A percentile compares a stretch with the other conserved stretches of the same genome.
phyloP scores from a whole-genome alignment of 768 basidiomycete species.

The Rubroboletus pulcherrimus region DNA sequence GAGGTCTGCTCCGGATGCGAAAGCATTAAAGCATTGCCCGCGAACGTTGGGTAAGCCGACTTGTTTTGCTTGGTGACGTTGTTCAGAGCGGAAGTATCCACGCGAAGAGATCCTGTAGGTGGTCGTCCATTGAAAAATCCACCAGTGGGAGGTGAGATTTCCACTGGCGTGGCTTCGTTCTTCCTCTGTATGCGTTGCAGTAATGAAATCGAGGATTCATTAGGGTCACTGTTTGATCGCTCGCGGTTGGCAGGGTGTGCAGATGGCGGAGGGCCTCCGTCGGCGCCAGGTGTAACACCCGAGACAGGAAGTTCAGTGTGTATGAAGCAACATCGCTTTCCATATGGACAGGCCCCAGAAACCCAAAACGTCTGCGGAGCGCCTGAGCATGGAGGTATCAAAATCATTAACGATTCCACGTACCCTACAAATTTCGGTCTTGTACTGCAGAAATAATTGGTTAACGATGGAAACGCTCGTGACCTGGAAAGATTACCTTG shows the following conservation, averaged over 20 bases:
- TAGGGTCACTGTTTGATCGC: conserved; percentile 78
- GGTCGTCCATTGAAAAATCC: conserved; percentile 59
- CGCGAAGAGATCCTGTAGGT: conserved; percentile 65
- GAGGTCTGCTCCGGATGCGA: conserved; percentile 52
- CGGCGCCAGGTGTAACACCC: conserved; percentile 54
- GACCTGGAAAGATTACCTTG: conserved; percentile 51
- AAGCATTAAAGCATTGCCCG: conserved; percentile 49
- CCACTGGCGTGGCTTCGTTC: conserved; percentile 57
- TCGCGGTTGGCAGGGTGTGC: conserved; percentile 54
- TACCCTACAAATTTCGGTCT: conserved; percentile 91
- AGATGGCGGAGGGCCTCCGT: conserved; percentile 50
- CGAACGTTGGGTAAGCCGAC: conserved; percentile 70
- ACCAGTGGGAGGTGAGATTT: conserved; percentile 40
- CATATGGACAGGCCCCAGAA: conserved; percentile 89
- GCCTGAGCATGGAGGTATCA: conserved; percentile 7
- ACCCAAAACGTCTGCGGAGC: conserved; percentile 81
- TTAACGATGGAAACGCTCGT: conserved; percentile 11
- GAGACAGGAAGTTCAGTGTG: conserved; percentile 78
- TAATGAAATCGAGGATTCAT: conserved; percentile 66
- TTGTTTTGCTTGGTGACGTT: conserved; percentile 71
- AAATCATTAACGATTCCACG: conserved; percentile 20
- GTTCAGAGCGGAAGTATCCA: conserved; percentile 68
- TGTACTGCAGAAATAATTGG: conserved; percentile 54
- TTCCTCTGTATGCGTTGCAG: conserved; percentile 73
- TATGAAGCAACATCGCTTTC: conserved; percentile 91